phyloP scores from a whole-genome alignment of 208 protist genomes.

The Borovskyia barvae region DNA sequence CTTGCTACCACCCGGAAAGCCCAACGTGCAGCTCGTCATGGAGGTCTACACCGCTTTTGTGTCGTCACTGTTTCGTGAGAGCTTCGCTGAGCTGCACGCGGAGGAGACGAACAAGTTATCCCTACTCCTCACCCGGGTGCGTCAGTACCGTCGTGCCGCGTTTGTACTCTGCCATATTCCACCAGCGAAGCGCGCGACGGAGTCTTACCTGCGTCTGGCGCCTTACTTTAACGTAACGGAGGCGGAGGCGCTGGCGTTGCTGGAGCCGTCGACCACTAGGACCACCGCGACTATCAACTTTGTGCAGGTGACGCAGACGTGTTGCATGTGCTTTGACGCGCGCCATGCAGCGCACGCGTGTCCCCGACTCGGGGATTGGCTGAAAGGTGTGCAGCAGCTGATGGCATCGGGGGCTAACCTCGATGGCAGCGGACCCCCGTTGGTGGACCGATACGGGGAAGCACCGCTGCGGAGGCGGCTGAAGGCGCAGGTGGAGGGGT shows the following conservation, averaged over 20 bases:
- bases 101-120: conserved; percentile 65
- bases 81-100: conserved; percentile 56
- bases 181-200: conserved; percentile 44
- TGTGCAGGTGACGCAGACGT: conserved; percentile 81
- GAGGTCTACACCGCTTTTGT: conserved; percentile 81
- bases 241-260: conserved; percentile 60
- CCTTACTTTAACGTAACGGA: conserved; percentile 71
- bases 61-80: conserved; percentile 68
- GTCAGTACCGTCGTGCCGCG: conserved; percentile 76
- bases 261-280: conserved; percentile 10
- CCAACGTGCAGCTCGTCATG: conserved; percentile 46
- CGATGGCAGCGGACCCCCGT: neutral
- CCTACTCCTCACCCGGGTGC: conserved; percentile 47
- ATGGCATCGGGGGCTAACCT: neutral
- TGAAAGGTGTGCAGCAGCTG: conserved; percentile 43
- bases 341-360: conserved; percentile 75
- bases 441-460: conserved; percentile 11
- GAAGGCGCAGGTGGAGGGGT: conserved; percentile 77
- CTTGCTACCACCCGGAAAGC: neutral
- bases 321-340: conserved; percentile 89
- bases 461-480: conserved; percentile 34
- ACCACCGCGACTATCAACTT: conserved; percentile 44
- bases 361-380: conserved; percentile 61
- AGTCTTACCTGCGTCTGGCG: conserved; percentile 46
- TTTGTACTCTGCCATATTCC: conserved; percentile 88